phyloP scores from a whole-genome alignment of 192 early-diverging fungal genomes.

The Backusella sp. region DNA sequence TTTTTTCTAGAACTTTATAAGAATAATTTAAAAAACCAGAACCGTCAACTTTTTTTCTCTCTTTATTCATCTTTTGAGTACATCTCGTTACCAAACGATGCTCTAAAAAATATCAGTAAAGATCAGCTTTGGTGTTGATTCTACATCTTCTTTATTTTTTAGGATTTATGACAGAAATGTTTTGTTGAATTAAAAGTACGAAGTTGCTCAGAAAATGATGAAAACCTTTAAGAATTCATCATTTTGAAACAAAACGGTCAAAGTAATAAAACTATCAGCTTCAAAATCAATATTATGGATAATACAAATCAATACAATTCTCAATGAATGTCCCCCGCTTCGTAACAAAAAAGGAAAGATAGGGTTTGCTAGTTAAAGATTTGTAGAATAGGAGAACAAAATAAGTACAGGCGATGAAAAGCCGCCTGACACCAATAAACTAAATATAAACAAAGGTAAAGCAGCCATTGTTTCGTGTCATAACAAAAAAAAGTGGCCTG shows the following conservation, averaged over 20 bases:
- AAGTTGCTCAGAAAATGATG: neutral
- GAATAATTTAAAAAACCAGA: neutral
- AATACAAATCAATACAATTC: neutral
- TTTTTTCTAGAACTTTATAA: neutral
- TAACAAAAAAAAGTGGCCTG: slow-evolving; percentile 15
- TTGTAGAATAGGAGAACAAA: neutral
- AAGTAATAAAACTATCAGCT: neutral
- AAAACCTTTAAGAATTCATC: neutral
- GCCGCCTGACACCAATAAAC: neutral
- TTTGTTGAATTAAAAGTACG: neutral
- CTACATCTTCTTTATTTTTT: neutral
- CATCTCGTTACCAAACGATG: neutral
- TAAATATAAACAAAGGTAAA: neutral
- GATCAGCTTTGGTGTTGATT: neutral
- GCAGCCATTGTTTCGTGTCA: neutral
- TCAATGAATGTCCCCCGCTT: neutral
- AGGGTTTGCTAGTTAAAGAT: neutral
- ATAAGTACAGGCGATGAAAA: neutral
- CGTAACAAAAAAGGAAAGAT: neutral
- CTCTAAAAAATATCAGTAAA: neutral
- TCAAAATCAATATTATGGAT: neutral
- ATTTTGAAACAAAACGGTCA: neutral
- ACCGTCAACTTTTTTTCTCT: neutral
- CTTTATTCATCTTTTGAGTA: neutral
- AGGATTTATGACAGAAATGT: neutral